Conservation (phyloP, 768 basidiomycete genomes). For the Candolleomyces aberdarensis region DNA sequence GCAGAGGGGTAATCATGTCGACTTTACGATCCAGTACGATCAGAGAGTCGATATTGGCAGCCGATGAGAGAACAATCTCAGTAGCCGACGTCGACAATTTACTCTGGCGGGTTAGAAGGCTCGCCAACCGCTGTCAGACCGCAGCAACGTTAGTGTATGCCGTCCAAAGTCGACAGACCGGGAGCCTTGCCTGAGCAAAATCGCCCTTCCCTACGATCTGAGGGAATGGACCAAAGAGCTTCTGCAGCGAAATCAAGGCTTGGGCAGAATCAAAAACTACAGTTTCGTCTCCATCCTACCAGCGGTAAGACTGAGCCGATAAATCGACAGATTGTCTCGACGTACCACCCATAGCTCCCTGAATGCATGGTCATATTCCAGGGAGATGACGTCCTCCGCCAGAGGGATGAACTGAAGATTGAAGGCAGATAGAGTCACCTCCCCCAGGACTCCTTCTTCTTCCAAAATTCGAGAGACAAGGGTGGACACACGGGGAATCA, state of each 20-base stretch:
- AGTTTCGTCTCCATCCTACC: conserved; percentile 90
- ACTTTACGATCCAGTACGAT: conserved; percentile 87
- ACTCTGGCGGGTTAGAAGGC: conserved; percentile 59
- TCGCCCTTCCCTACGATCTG: conserved; percentile 93
- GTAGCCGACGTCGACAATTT: conserved; percentile 32
- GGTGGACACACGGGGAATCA: conserved; percentile 85
- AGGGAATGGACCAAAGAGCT: conserved; percentile 85
- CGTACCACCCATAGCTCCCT: conserved; percentile 90
- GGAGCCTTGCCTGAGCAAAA: conserved; percentile 59
- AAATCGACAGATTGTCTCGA: conserved; percentile 11
- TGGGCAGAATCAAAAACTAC: conserved; percentile 86
- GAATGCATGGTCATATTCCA: conserved; percentile 84
- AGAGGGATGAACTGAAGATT: conserved; percentile 93
- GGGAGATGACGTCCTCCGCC: conserved; percentile 87
- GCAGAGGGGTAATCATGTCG: conserved; percentile 93
- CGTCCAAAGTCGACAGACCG: background rate
- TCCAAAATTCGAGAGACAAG: conserved; percentile 85
- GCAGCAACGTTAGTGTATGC: background rate
- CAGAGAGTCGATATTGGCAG: conserved; percentile 75
- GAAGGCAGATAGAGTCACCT: conserved; percentile 81
- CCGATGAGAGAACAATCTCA: conserved; percentile 35
- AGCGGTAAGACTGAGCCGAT: conserved; percentile 9
- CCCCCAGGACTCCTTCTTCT: conserved; percentile 98
- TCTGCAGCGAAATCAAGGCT: conserved; percentile 79
- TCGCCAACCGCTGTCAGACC: conserved; percentile 62